phyloP scores from a whole-genome alignment of 2,329 filamentous ascomycete species.

The Sarocladium brachiariae region DNA sequence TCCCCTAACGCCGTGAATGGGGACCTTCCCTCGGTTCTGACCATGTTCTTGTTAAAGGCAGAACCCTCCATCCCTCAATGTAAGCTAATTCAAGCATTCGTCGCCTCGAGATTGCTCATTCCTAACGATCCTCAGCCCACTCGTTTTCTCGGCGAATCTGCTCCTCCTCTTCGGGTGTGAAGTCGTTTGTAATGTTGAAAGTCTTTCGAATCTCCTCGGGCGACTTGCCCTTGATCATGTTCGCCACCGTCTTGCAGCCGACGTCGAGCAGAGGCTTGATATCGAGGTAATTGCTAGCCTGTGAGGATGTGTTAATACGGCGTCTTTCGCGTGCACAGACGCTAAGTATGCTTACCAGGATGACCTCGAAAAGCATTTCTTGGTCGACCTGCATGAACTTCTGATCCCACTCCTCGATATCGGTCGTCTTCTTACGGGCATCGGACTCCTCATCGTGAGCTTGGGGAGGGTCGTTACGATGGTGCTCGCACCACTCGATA shows the following conservation, averaged over 20 bases:
- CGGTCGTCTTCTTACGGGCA: conserved; percentile 94
- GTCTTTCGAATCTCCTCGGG: conserved; percentile 99
- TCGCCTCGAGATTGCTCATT: neutral
- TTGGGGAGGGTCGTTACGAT: conserved; percentile 80
- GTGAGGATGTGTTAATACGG: conserved; percentile 17
- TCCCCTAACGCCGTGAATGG: conserved; percentile 18
- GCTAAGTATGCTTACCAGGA: conserved; percentile 60
- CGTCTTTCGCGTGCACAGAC: neutral
- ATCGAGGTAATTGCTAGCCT: conserved; percentile 97
- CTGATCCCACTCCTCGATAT: conserved; percentile 99
- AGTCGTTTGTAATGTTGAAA: conserved; percentile 99
- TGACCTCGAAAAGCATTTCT: conserved; percentile 99
- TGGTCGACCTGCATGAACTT: conserved; percentile 99
- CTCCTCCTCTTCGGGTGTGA: conserved; percentile 97
- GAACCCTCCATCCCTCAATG: neutral
- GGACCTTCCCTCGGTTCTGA: neutral
- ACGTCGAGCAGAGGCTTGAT: conserved; percentile 98
- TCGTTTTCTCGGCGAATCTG: conserved; percentile 91
- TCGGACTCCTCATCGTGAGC: conserved; percentile 85
- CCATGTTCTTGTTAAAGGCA: neutral
- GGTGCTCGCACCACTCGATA: conserved; percentile 95
- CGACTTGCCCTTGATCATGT: conserved; percentile 99
- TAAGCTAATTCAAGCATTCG: neutral
- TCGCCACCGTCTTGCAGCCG: conserved; percentile 98
- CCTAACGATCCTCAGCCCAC: conserved; percentile 78